These are phyloP conservation scores for Colletotrichum somersetense DNA, from an alignment of 2,329 filamentous ascomycete species.

Conservation along the genomic window DNA sequence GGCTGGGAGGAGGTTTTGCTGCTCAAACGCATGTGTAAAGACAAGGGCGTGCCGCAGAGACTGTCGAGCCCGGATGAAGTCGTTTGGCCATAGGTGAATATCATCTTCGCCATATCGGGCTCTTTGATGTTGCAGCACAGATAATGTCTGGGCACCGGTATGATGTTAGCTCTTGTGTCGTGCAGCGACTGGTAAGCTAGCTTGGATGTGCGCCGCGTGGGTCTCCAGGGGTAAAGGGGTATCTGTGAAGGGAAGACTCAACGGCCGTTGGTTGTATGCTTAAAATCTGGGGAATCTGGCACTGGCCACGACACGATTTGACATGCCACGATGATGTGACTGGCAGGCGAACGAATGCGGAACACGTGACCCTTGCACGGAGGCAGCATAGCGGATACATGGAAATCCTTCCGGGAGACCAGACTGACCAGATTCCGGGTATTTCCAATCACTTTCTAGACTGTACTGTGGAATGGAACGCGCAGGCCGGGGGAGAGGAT, in stretches of 20 bases:
- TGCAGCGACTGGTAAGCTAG: background rate
- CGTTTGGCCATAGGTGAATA: too few relatives aligned
- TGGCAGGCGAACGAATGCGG: constrained; percentile 1
- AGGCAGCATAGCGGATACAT: constrained; percentile 1
- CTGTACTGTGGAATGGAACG: too few relatives aligned
- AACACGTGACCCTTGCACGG: background rate
- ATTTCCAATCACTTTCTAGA: background rate
- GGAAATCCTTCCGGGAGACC: constrained; percentile 5
- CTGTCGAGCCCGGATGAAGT: background rate
- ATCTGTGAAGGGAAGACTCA: background rate
- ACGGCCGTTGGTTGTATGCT: background rate
- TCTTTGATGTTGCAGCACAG: background rate
- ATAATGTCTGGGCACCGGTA: too few relatives aligned
- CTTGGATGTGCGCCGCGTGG: background rate
- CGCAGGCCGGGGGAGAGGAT: background rate
- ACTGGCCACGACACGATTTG: background rate
- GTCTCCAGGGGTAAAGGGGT: background rate
- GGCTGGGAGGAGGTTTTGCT: background rate
- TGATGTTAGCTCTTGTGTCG: background rate
- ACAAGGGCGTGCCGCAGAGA: background rate
- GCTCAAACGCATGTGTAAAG: background rate
- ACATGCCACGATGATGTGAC: constrained; percentile 2
- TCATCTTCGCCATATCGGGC: background rate
- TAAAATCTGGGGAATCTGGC: constrained; percentile 28
- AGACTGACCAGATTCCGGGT: too few relatives aligned